Conservation (phyloP, 2,329 filamentous ascomycete species). For the Epichloe hybrida region DNA sequence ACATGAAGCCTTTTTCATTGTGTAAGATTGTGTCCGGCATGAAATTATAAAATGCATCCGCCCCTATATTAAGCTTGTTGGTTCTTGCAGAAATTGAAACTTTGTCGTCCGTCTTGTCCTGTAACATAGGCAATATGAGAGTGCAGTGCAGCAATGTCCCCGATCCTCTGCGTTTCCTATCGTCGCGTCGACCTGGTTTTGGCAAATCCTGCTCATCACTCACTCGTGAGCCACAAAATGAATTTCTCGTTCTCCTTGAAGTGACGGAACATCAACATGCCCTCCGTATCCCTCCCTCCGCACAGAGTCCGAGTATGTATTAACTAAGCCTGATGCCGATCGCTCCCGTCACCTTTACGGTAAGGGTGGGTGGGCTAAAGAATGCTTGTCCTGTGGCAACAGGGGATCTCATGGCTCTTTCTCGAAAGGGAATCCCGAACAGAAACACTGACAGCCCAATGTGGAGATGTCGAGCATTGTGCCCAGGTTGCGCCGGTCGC, state of each 20-base stretch:
- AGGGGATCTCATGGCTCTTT: constrained; percentile 2
- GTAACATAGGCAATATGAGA: background rate
- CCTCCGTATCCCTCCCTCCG: too few species aligned
- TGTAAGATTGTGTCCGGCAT: too few species aligned
- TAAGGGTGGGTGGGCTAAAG: background rate
- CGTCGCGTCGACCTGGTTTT: background rate
- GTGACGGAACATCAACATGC: background rate
- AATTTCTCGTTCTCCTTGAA: background rate
- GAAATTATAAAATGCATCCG: too few species aligned
- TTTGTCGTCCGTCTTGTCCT: background rate
- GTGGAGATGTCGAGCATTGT: background rate
- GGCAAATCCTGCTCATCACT: background rate
- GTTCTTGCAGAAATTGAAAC: background rate
- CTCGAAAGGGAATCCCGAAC: constrained; percentile 9
- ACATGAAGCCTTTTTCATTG: background rate
- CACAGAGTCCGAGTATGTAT: background rate
- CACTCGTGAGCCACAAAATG: background rate
- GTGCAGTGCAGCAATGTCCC: background rate
- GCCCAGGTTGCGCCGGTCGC: too few species aligned
- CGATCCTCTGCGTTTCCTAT: background rate
- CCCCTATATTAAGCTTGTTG: background rate
- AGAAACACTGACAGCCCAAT: constrained; percentile 1
- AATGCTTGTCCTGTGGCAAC: background rate
- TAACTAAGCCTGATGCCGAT: background rate
- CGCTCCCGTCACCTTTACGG: background rate